Evolutionary conservation across 768 basidiomycete species (phyloP), one percentile per base, ranked within the genome.

Genomic region (Lactifluus piperatus): DNA sequence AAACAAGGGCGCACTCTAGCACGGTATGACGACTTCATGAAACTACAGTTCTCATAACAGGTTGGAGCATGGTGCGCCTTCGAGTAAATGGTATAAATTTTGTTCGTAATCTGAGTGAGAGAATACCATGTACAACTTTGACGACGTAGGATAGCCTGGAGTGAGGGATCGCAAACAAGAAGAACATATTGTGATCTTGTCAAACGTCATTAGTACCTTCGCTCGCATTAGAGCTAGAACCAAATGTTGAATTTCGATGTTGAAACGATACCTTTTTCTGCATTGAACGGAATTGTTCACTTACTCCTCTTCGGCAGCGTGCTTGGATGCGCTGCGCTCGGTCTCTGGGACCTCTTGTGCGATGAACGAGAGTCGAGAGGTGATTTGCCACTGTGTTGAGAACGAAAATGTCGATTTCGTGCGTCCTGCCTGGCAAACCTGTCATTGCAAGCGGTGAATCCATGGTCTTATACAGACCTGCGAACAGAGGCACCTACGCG

Each of bases 341-440:
- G 58, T 44, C 43, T 50, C 36, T 36, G 37, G 7, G 30, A 11
- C 13, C 22, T 60, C 47, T 27, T 9, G 58, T 44, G 24, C 26
- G 50, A 32, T 32, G n/a, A n/a, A 26, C 27, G n/a, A 26, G 30
- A 4, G 46, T 30, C 48, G 48, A 26, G 54, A 22, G 53, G 41
- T 6, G 13, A 18, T 29, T 50, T 45, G 14, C 34, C 39, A 7
- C 27, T 27, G 27, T 60, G 58, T 3, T 60, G 58, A 49, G 58
- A 60, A 36, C 58, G 53, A 37, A 60, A 60, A 30, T 60, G 58
- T 29, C 58, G 53, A 41, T 60, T 60, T 55, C 58, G 58, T 16
- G 58, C 58, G 7, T 60, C 58, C 51, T 60, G 58, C 58, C 58
- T 60, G 14, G 58, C 58, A 22, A 60, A 60, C 5, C 58, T 60